Base-by-base conservation (phyloP, 495 filamentous ascomycete species). In the Paragyromitra xinjiangensis region DNA sequence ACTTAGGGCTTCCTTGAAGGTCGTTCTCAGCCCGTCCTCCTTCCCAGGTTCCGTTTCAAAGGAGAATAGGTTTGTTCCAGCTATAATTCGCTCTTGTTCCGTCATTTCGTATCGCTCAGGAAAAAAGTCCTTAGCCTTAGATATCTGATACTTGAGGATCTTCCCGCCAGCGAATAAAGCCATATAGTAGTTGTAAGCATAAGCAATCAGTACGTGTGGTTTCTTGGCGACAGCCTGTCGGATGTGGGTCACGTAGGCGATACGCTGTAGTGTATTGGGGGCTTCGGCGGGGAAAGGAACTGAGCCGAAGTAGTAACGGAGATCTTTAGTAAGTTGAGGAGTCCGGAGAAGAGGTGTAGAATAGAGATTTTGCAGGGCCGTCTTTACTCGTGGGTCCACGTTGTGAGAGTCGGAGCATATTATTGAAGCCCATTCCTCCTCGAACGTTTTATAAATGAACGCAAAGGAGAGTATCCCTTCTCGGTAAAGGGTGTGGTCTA, bases 91-190 rank as follows among this genome's bases (percentile, higher is more conserved):
- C 9, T 80, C 73, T 56, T 75, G 73, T 22, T 73, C 64, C 8
- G 62, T 61, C 63, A 69, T 75, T n/a, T 69, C 58, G 37, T 71
- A 64, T 4, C 55, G 51, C 19, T 63, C 37, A 2, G 81, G 81
- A 29, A 82, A 81, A 64, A 82, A 82, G 6, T 51, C 69, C 55
- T 71, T 71, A 12, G 62, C 67, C 5, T 65, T 72, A 12, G 72
- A 61, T 12, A 82, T 75, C 67, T 75, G 73, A 26, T 75, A 64
- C 16, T 71, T 68, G 16, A 82, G 62, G 6, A 82, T 70, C 67
- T 80, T 80, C 9, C 80, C 81, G 9, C 81, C 80, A n/a, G 80
- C 80, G 37, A 82, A 82, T n/a, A 82, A 62, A 1, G 73, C 81
- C 73, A 82, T 79, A 70, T 82, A 82, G 26, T 74, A 80, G 34